Base-by-base conservation (phyloP, 306 rosid species). In the Cercis canadensis region DNA sequence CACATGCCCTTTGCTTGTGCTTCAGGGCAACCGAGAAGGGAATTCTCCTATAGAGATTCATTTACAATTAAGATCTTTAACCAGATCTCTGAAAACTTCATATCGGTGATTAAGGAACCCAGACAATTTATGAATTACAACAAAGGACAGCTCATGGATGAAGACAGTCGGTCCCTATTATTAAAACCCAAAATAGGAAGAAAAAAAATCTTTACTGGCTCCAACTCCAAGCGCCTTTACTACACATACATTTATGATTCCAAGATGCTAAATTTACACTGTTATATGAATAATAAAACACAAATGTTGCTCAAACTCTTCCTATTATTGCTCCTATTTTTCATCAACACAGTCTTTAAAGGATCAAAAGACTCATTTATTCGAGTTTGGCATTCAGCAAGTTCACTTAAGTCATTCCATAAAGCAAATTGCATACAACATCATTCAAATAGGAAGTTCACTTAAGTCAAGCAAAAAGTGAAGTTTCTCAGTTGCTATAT, bases 11-110 rank as follows among this genome's bases (percentile, higher is more conserved):
- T 53, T 86, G 85, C 75, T 86, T 89, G 81, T 79, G 81, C 86
- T 87, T 89, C 54, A 87, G 70, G 67, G 98, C 96, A 69, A 92
- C 85, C 0, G 81, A 13, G 58, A 83, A 85, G 3, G 98, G 98
- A 70, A 87, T 83, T 85, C 92, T 88, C 88, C 98, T 92, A 89
- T 77, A 81, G 44, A 34, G 18, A 45, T 64, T 33, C 37, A 70
- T 72, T 73, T 43, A 18, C 39, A 19, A 41, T 15, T n/a, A 46
- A 34, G 41, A 80, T 34, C 70, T 51, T 39, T 19, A 61, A 67
- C 34, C 57, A 47, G 45, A 49, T 50, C 49, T 33, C 54, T 12
- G 51, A 24, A 73, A 10, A 56, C 37, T 45, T 19, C 11, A 12
- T 6, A 9, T 24, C 29, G 3, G 29, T 8, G 43, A 69, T 16